Percentiles rank a stretch among this genome's conserved stretches.
These are phyloP conservation scores for Ammopiptanthus mongolicus DNA, from an alignment of 306 rosid species.

Conservation along the genomic window DNA sequence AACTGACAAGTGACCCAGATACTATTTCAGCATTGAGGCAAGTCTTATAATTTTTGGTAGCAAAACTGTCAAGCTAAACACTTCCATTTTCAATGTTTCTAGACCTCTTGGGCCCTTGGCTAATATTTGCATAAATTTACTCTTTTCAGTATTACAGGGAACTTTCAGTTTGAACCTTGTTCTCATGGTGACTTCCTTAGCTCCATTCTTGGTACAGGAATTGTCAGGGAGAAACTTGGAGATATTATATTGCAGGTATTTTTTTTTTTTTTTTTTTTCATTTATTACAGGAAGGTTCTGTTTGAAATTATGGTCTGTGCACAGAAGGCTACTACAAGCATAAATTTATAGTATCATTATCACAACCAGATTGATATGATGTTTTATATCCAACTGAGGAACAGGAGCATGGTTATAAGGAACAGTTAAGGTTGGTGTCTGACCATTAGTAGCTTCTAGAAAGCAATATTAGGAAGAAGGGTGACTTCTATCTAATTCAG, in stretches of 20 bases:
- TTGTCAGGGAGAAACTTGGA: conserved; percentile 76
- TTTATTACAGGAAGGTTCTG: background rate
- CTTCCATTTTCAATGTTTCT: conserved; percentile 7
- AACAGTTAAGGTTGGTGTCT: background rate
- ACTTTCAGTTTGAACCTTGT: conserved; percentile 74
- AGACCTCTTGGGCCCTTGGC: background rate
- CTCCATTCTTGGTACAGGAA: conserved; percentile 82
- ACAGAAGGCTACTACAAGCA: background rate
- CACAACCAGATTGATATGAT: background rate
- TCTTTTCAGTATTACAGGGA: conserved; percentile 71
- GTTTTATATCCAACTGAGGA: conserved; percentile 12
- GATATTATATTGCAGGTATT: conserved; percentile 82
- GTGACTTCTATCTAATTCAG: background rate
- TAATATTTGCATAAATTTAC: conserved; percentile 12
- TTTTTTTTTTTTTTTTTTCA: background rate
- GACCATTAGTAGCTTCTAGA: background rate
- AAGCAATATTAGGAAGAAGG: background rate
- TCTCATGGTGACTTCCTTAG: conserved; percentile 95
- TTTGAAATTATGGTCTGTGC: background rate
- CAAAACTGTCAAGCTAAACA: background rate
- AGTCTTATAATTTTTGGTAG: conserved; percentile 5
- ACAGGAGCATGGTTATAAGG: background rate
- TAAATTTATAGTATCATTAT: background rate
- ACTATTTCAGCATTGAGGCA: conserved; percentile 80
- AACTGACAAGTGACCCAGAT: conserved; percentile 79